phyloP scores from a whole-genome alignment of 768 basidiomycete genomes.

The Leccinellum luteum region DNA sequence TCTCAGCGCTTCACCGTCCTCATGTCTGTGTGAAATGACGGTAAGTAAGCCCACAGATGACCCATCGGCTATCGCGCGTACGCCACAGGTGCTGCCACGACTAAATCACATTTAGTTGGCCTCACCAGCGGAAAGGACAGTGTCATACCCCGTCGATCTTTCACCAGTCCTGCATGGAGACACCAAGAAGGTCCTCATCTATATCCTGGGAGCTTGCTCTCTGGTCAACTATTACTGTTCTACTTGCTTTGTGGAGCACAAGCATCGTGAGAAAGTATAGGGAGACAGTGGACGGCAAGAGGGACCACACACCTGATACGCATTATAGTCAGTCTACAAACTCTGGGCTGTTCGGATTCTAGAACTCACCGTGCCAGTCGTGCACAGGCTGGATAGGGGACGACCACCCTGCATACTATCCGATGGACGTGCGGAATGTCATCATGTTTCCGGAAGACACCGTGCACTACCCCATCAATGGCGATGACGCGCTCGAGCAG shows the following conservation, averaged over 20 bases:
- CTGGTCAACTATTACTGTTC: conserved; percentile 18
- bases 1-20: conserved; percentile 6
- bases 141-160: background rate
- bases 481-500: conserved; percentile 18
- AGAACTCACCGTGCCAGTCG: background rate
- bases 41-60: background rate
- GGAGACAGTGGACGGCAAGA: background rate
- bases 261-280: conserved; percentile 1
- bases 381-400: conserved; percentile 24
- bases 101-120: conserved; percentile 1
- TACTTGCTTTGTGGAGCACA: conserved; percentile 23
- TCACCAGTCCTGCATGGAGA: conserved; percentile 9
- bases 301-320: background rate
- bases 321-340: conserved; percentile 17
- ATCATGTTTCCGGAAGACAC: conserved; percentile 29
- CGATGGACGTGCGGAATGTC: conserved; percentile 19
- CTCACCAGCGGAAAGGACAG: background rate
- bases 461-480: conserved; percentile 24
- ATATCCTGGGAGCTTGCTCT: conserved; percentile 19
- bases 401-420: conserved; percentile 28
- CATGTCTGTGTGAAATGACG: background rate
- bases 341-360: background rate
- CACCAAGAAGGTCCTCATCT: conserved; percentile 2
- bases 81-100: background rate
- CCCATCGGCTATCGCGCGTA: background rate